Percentiles rank a stretch among this genome's conserved stretches.
phyloP scores from a whole-genome alignment of 352 stramenopile genomes.

The Pythium vanterpoolii region DNA sequence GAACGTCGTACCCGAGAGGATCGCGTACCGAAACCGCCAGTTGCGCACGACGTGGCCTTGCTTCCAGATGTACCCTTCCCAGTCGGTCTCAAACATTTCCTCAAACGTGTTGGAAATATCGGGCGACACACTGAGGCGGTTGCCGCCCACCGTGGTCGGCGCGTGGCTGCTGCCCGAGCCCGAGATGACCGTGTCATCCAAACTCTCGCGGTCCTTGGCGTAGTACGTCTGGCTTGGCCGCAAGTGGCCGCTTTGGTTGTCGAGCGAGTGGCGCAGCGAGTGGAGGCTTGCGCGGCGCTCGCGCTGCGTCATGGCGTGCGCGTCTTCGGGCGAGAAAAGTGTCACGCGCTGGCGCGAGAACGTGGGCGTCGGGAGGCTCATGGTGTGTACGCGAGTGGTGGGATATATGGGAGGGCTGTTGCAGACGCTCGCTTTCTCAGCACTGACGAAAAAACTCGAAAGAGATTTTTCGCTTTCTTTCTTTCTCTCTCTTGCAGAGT shows the following conservation, averaged over 20 bases:
- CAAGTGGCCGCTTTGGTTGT: slow-evolving; percentile 19
- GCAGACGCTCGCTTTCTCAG: background rate
- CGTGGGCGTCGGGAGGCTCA: background rate
- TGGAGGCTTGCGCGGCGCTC: slow-evolving; percentile 43
- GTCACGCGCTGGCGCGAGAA: slow-evolving; percentile 63
- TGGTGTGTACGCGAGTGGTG: too few species aligned
- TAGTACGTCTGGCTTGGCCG: slow-evolving; percentile 70
- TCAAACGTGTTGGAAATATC: slow-evolving; percentile 73
- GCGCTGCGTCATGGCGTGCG: slow-evolving; percentile 63
- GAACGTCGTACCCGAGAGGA: slow-evolving; percentile 76
- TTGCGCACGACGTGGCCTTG: slow-evolving; percentile 84
- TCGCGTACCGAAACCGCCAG: slow-evolving; percentile 81
- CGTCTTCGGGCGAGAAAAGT: slow-evolving; percentile 68
- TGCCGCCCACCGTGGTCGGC: background rate
- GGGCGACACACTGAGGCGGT: slow-evolving; percentile 61
- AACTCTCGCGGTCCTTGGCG: slow-evolving; percentile 35
- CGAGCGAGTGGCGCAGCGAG: slow-evolving; percentile 17
- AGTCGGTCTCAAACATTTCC: slow-evolving; percentile 85
- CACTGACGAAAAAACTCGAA: background rate
- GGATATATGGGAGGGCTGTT: too few species aligned
- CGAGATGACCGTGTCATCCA: slow-evolving; percentile 62
- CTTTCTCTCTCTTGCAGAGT: background rate
- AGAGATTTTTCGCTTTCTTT: background rate
- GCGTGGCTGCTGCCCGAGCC: slow-evolving; percentile 31
- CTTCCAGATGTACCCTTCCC: slow-evolving; percentile 88